A percentile compares a stretch with the other conserved stretches of the same genome.
phyloP scores from a whole-genome alignment of 108 stramenopile species.

The Craspedostauros australis region DNA sequence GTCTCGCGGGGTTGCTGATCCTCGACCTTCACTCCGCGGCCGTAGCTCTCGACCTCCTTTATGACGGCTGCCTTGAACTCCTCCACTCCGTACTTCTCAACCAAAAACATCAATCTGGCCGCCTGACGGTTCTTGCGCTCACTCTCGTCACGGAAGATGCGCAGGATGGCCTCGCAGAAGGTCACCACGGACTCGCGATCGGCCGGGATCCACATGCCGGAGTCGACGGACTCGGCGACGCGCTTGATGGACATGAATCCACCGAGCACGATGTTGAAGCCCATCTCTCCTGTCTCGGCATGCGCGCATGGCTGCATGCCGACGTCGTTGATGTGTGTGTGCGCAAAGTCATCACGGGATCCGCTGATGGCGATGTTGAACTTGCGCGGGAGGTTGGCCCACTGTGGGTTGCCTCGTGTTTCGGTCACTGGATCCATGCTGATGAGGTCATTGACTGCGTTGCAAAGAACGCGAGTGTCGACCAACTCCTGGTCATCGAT shows the following conservation, averaged over 20 bases:
- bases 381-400: constrained; percentile 81
- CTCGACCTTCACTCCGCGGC: constrained; percentile 43
- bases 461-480: constrained; percentile 74
- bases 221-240: constrained; percentile 58
- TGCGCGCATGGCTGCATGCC: constrained; percentile 64
- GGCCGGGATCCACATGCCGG: constrained; percentile 74
- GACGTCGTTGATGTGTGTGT: constrained; percentile 88
- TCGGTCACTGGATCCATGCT: constrained; percentile 47
- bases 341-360: constrained; percentile 79
- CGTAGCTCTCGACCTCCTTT: constrained; percentile 49
- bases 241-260: constrained; percentile 86
- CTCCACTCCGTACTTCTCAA: constrained; percentile 76
- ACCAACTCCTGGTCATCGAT: constrained; percentile 80
- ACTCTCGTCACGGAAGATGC: constrained; percentile 77
- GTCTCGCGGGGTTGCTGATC: constrained; percentile 41
- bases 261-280: constrained; percentile 87
- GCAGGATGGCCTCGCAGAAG: constrained; percentile 62
- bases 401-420: constrained; percentile 70
- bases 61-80: constrained; percentile 54
- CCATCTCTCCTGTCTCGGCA: constrained; percentile 61
- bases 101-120: constrained; percentile 81
- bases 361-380: constrained; percentile 86
- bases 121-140: constrained; percentile 75
- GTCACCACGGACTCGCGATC: constrained; percentile 57
- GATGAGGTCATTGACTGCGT: constrained; percentile 70